These are phyloP conservation scores for Nicotiana otophora DNA, from an alignment of 257 asterid species.

Conservation along the genomic window DNA sequence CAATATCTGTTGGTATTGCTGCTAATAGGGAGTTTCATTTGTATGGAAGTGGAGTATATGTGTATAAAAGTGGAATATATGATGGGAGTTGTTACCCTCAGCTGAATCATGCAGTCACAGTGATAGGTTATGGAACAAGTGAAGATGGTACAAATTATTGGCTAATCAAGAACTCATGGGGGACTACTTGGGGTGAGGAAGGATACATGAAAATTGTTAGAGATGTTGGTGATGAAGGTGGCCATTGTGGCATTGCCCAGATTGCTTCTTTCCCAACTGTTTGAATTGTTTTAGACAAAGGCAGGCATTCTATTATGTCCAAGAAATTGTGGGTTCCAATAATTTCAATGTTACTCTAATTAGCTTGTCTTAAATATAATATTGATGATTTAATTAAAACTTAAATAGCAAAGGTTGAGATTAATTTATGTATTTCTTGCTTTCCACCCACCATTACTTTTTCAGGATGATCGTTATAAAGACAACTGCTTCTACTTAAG, in stretches of 20 bases:
- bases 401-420: no score
- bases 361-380: no score
- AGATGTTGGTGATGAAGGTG: not conserved
- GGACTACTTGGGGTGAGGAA: slow-evolving; percentile 2
- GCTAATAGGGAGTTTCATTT: no score
- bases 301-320: not conserved
- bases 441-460: no score
- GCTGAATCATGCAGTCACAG: not conserved
- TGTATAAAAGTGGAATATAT: not conserved
- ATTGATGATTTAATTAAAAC: no score
- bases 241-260: slow-evolving; percentile 9
- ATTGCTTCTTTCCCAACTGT: not conserved
- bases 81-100: not conserved
- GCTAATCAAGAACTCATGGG: slow-evolving; percentile 11
- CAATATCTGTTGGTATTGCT: no score
- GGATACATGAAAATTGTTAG: slow-evolving; percentile 7
- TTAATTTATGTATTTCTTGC: no score
- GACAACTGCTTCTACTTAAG: no score
- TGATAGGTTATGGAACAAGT: not conserved
- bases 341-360: no score
- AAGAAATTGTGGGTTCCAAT: not conserved
- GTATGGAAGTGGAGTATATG: no score
- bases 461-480: no score
- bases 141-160: slow-evolving; percentile 4
- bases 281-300: not conserved